Percentiles rank a stretch among this genome's conserved stretches.
Evolutionary conservation across 129 eudicot species (phyloP).

Genomic region (Cynara cardunculus): DNA sequence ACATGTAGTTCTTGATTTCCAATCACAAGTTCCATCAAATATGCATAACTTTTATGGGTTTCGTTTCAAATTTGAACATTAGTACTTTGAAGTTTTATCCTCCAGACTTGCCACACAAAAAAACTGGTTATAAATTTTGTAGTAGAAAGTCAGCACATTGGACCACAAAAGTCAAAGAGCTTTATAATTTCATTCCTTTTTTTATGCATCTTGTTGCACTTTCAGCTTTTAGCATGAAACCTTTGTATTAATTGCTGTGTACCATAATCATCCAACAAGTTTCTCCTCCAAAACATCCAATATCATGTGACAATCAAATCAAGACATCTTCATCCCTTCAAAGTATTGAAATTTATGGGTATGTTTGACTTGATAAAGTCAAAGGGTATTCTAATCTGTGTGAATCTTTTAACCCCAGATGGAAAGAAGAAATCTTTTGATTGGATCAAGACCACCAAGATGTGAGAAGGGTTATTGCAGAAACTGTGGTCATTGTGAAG

Average conservation of each 20-base stretch:
- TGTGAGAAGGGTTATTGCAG: slow-evolving; percentile 55
- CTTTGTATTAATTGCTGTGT: background rate
- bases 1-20: slow-evolving; percentile 1
- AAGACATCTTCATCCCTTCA: background rate
- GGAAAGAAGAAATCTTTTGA: slow-evolving; percentile 39
- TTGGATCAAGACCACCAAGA: slow-evolving; percentile 97
- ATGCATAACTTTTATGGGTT: background rate
- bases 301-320: background rate
- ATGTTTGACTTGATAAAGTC: background rate
- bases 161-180: slow-evolving; percentile 26
- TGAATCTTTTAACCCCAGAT: background rate
- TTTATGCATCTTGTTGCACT: background rate
- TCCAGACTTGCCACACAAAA: background rate
- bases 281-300: background rate
- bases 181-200: background rate
- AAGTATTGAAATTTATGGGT: too few species aligned
- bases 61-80: background rate
- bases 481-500: slow-evolving; percentile 65
- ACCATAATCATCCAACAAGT: background rate
- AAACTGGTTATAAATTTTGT: background rate
- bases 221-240: slow-evolving; percentile 1
- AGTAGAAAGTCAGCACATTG: slow-evolving; percentile 2
- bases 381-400: background rate
- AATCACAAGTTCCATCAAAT: background rate
- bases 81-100: background rate